A percentile compares a stretch with the other conserved stretches of the same genome.
Evolutionary conservation across 1,284 basidiomycete genomes (phyloP).

Genomic region (Sanghuangporus baumii): DNA sequence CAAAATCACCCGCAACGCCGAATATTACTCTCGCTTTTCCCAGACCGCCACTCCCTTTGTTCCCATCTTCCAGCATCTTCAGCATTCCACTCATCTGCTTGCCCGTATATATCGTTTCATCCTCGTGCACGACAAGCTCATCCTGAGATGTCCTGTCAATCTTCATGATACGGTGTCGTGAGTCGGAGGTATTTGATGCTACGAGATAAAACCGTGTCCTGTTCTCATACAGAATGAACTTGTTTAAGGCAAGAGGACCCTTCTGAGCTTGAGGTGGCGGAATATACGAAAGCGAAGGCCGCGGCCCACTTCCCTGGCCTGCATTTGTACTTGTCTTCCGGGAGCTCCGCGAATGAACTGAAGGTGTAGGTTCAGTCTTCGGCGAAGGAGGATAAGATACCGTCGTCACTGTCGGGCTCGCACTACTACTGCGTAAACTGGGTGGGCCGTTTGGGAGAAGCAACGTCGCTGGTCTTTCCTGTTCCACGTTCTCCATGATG

Average conservation of each 20-base stretch:
- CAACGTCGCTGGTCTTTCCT: not conserved
- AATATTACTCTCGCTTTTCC: constrained; percentile 80
- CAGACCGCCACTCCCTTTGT: constrained; percentile 82
- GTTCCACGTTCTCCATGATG: not conserved
- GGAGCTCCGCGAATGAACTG: constrained; percentile 15
- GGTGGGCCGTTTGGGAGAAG: constrained; percentile 1
- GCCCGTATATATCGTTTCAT: constrained; percentile 82
- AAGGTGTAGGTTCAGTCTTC: constrained; percentile 19
- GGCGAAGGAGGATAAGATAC: constrained; percentile 7
- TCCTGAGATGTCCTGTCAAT: constrained; percentile 81
- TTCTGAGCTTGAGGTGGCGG: constrained; percentile 19
- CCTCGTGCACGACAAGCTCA: constrained; percentile 75
- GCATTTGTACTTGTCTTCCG: constrained; percentile 16
- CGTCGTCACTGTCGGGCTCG: constrained; percentile 7
- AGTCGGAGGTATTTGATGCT: constrained; percentile 79
- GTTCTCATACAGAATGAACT: constrained; percentile 90
- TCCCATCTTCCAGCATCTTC: constrained; percentile 94
- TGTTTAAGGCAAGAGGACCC: constrained; percentile 56
- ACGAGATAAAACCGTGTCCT: constrained; percentile 84
- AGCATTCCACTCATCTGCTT: constrained; percentile 87
- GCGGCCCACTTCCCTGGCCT: not conserved
- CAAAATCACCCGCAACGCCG: constrained; percentile 61
- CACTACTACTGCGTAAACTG: not conserved
- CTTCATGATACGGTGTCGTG: constrained; percentile 85
- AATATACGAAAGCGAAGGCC: constrained; percentile 18